Conservation (phyloP, 495 filamentous ascomycete species). For the Daldinia decipiens region DNA sequence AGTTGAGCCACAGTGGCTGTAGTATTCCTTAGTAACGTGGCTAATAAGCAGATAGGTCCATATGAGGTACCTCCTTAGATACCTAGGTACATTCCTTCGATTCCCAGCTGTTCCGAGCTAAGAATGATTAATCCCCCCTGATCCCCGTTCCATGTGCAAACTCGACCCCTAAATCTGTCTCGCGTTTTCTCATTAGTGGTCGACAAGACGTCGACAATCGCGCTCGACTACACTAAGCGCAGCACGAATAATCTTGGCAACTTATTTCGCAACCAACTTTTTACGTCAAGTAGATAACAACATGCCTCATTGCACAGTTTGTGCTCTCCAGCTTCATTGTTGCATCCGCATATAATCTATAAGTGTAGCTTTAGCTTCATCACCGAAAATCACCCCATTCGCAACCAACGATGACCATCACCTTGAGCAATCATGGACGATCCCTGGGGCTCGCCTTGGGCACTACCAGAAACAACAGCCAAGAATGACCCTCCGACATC, state of each 20-base stretch:
- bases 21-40: background rate
- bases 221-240: slow-evolving; percentile 17
- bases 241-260: slow-evolving; percentile 33
- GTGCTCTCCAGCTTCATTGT: slow-evolving; percentile 7
- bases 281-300: slow-evolving; percentile 3
- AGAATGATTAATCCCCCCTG: slow-evolving; percentile 26
- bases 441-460: slow-evolving; percentile 67
- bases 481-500: slow-evolving; percentile 43
- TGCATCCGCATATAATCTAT: slow-evolving; percentile 15
- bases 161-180: slow-evolving; percentile 31
- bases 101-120: slow-evolving; percentile 30
- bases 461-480: slow-evolving; percentile 48
- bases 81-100: background rate
- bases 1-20: background rate
- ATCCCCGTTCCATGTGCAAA: slow-evolving; percentile 22
- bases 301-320: slow-evolving; percentile 18
- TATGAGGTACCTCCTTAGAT: background rate
- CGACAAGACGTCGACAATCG: slow-evolving; percentile 23
- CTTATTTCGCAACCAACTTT: slow-evolving; percentile 20
- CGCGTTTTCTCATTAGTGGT: slow-evolving; percentile 4
- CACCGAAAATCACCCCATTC: slow-evolving; percentile 14
- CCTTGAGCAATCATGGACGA: slow-evolving; percentile 61
- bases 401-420: slow-evolving; percentile 43
- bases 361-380: background rate
- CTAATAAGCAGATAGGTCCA: no score